Evolutionary conservation across 2,329 filamentous ascomycete genomes (phyloP).

Genomic region (Nothophaeocryptopus gaeumannii): DNA sequence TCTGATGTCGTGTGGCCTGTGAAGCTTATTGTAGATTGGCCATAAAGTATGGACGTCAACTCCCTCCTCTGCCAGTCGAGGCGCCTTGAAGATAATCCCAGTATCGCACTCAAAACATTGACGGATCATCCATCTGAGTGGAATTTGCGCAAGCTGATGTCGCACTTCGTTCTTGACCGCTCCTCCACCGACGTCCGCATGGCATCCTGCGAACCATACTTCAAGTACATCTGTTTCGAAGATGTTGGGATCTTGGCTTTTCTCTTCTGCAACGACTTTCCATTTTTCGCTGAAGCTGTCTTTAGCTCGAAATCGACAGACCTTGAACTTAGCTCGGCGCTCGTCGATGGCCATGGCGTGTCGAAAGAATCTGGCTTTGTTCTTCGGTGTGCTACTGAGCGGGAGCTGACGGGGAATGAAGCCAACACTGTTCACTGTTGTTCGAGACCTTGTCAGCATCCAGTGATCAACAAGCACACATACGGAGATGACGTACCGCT

Average conservation of each 20-base stretch:
- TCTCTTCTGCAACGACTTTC: constrained; percentile 19
- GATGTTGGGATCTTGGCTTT: constrained; percentile 10
- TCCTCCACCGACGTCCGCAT: constrained; percentile 47
- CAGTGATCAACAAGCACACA: no score
- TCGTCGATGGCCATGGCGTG: constrained; percentile 48
- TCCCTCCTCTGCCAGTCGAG: constrained; percentile 41
- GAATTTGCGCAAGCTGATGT: constrained; percentile 46
- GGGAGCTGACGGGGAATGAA: constrained; percentile 41
- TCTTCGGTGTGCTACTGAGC: constrained; percentile 39
- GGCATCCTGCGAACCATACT: constrained; percentile 46
- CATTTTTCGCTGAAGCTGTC: constrained; percentile 23
- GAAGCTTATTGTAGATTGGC: constrained; percentile 37
- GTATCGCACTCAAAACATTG: constrained; percentile 49
- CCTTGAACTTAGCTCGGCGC: constrained; percentile 45
- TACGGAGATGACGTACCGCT: constrained; percentile 35
- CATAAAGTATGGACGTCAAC: constrained; percentile 44
- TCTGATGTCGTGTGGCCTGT: constrained; percentile 30
- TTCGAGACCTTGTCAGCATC: no score
- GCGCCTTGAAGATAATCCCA: constrained; percentile 44
- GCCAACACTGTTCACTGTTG: constrained; percentile 35
- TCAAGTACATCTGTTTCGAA: constrained; percentile 35
- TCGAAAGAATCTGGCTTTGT: constrained; percentile 39
- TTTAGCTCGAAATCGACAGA: constrained; percentile 38
- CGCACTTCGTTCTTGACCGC: constrained; percentile 42
- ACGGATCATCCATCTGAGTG: constrained; percentile 49